phyloP scores from a whole-genome alignment of 2,329 filamentous ascomycete species.

The Chrysosporium queenslandicum region DNA sequence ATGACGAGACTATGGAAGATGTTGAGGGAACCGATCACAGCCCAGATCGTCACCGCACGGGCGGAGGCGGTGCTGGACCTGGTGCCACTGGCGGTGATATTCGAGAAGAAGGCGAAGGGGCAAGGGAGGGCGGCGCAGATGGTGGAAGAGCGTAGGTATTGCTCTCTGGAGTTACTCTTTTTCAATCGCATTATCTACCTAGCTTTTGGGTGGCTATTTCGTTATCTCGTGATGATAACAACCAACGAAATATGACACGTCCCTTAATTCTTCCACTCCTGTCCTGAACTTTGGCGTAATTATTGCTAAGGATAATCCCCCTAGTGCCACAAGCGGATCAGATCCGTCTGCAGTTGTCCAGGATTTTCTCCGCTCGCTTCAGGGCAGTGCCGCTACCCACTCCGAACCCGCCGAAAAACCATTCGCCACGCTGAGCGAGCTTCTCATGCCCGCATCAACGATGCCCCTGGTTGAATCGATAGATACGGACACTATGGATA shows the following conservation, averaged over 20 bases:
- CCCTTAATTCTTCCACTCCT: slow-evolving; percentile 14
- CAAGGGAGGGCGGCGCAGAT: slow-evolving; percentile 87
- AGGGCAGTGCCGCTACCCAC: slow-evolving; percentile 40
- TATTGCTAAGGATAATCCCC: slow-evolving; percentile 19
- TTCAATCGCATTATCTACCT: neutral
- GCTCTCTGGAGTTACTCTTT: slow-evolving; percentile 27
- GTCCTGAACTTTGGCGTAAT: neutral
- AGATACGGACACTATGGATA: slow-evolving; percentile 56
- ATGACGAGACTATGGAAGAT: slow-evolving; percentile 71
- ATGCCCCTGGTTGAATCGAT: slow-evolving; percentile 64
- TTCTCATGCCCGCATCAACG: slow-evolving; percentile 68
- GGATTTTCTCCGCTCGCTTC: slow-evolving; percentile 75
- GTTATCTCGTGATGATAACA: neutral
- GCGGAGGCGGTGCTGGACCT: slow-evolving; percentile 68
- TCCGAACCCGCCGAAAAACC: slow-evolving; percentile 48
- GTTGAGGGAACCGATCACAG: slow-evolving; percentile 54
- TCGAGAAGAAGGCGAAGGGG: slow-evolving; percentile 75
- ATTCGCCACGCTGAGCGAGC: slow-evolving; percentile 76
- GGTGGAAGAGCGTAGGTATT: slow-evolving; percentile 98
- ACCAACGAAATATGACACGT: neutral
- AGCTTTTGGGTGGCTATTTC: neutral
- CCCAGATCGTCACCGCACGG: slow-evolving; percentile 44
- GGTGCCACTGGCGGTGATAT: slow-evolving; percentile 86
- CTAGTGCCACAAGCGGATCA: slow-evolving; percentile 50
- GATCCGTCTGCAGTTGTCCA: slow-evolving; percentile 73